phyloP scores from a whole-genome alignment of 2,329 filamentous ascomycete genomes.

The Dichotomopilus funicola region DNA sequence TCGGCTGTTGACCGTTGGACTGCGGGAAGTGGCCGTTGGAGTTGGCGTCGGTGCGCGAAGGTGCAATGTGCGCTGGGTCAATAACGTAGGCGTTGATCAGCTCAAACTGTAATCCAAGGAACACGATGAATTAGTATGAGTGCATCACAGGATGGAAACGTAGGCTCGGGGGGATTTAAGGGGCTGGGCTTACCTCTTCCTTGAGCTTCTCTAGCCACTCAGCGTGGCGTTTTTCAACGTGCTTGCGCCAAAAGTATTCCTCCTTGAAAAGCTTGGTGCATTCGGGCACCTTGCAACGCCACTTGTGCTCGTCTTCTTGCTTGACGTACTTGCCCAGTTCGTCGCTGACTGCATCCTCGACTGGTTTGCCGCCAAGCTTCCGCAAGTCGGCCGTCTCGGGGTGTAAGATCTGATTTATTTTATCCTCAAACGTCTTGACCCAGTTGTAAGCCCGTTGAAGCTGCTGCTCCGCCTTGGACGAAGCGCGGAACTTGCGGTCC shows the following conservation, averaged over 20 bases:
- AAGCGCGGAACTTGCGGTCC: constrained; percentile 67
- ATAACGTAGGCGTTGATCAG: constrained; percentile 92
- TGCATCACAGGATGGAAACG: not conserved
- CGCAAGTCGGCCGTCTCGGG: constrained; percentile 80
- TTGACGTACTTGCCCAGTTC: constrained; percentile 85
- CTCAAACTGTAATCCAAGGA: constrained; percentile 53
- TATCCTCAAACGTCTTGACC: constrained; percentile 98
- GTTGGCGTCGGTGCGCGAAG: constrained; percentile 87
- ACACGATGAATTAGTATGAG: not conserved
- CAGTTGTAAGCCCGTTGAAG: constrained; percentile 94
- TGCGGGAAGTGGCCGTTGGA: constrained; percentile 93
- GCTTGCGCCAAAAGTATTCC: constrained; percentile 94
- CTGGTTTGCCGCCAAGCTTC: constrained; percentile 82
- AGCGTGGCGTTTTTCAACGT: constrained; percentile 88
- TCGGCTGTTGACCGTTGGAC: constrained; percentile 64
- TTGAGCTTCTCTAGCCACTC: constrained; percentile 80
- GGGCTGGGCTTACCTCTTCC: constrained; percentile 62
- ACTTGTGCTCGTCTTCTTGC: constrained; percentile 96
- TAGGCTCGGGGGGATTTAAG: not conserved
- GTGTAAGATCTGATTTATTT: constrained; percentile 85
- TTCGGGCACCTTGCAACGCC: constrained; percentile 90
- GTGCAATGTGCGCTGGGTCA: constrained; percentile 89
- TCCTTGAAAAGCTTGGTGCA: constrained; percentile 98
- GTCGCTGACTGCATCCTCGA: constrained; percentile 80
- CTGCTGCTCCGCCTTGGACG: constrained; percentile 79